Evolutionary conservation across 2,329 filamentous ascomycete species (phyloP).

Genomic region (Sclerotinia minor): DNA sequence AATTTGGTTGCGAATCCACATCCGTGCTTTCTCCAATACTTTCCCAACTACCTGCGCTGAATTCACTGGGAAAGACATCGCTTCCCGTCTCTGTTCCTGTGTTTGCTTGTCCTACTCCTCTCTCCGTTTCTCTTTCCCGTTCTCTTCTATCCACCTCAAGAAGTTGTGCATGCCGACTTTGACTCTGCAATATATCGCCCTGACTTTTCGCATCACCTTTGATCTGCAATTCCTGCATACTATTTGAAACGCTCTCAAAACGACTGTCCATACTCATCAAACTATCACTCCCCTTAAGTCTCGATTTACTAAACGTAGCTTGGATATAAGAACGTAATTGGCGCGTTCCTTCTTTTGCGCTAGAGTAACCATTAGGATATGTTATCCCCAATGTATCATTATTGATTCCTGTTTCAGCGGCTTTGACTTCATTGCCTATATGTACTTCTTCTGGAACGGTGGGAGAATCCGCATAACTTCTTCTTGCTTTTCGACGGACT

Average conservation of each 20-base stretch:
- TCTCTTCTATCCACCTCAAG: constrained; percentile 19
- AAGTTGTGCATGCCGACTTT: constrained; percentile 22
- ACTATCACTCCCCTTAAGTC: constrained; percentile 30
- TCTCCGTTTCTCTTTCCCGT: neutral
- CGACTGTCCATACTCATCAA: constrained; percentile 34
- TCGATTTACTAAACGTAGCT: constrained; percentile 28
- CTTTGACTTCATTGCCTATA: constrained; percentile 25
- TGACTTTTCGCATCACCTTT: neutral
- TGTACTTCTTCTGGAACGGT: constrained; percentile 36
- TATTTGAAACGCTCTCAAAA: constrained; percentile 35
- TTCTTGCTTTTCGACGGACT: constrained; percentile 29
- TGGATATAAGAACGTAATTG: constrained; percentile 36
- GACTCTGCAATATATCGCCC: neutral
- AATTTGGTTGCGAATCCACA: constrained; percentile 24
- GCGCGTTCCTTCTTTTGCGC: constrained; percentile 37
- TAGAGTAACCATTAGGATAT: constrained; percentile 34
- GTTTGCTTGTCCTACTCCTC: constrained; percentile 1
- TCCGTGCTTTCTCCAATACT: constrained; percentile 9
- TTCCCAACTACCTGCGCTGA: constrained; percentile 20
- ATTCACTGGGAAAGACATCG: constrained; percentile 12
- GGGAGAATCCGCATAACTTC: constrained; percentile 35
- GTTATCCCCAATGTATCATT: constrained; percentile 31
- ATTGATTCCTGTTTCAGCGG: constrained; percentile 26
- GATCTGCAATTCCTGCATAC: constrained; percentile 26
- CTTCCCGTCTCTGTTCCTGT: neutral